A percentile compares a stretch with the other conserved stretches of the same genome.
phyloP scores from a whole-genome alignment of 176 grass and related monocot genomes.

The Ensete glaucum region DNA sequence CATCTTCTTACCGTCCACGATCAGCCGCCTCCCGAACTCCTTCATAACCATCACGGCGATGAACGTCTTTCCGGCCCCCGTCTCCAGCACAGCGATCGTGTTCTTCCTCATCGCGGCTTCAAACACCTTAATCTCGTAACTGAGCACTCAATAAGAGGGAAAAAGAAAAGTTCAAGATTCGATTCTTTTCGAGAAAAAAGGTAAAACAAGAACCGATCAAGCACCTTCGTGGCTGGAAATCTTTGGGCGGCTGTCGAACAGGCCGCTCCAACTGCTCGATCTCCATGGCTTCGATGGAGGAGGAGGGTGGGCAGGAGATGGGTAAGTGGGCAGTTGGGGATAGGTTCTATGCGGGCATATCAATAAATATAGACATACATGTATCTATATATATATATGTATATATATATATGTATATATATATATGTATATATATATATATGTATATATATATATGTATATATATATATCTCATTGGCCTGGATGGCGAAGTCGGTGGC shows the following conservation, averaged over 20 bases:
- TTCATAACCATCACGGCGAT: constrained; percentile 55
- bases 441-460: too few species aligned
- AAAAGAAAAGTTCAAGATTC: neutral
- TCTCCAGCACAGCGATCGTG: constrained; percentile 57
- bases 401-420: too few species aligned
- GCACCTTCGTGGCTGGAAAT: constrained; percentile 1
- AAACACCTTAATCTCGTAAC: constrained; percentile 54
- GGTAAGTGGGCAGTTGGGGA: too few species aligned
- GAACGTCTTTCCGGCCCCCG: constrained; percentile 52
- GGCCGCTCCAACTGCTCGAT: neutral
- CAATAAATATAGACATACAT: too few species aligned
- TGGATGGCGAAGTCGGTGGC: too few species aligned
- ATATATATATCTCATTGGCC: too few species aligned
- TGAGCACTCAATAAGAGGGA: neutral
- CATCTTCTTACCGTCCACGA: constrained; percentile 20
- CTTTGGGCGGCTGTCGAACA: neutral
- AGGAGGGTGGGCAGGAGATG: neutral
- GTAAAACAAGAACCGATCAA: neutral
- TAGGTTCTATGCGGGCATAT: too few species aligned
- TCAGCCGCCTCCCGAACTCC: constrained; percentile 26
- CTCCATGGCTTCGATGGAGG: neutral
- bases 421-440: too few species aligned
- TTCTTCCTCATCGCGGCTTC: constrained; percentile 43
- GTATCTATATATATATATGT: too few species aligned
- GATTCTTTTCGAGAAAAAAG: neutral